Percentiles rank a stretch among this genome's conserved stretches.
Evolutionary conservation across 805 yeast genomes (phyloP).

Genomic region (Kazachstania viticola): DNA sequence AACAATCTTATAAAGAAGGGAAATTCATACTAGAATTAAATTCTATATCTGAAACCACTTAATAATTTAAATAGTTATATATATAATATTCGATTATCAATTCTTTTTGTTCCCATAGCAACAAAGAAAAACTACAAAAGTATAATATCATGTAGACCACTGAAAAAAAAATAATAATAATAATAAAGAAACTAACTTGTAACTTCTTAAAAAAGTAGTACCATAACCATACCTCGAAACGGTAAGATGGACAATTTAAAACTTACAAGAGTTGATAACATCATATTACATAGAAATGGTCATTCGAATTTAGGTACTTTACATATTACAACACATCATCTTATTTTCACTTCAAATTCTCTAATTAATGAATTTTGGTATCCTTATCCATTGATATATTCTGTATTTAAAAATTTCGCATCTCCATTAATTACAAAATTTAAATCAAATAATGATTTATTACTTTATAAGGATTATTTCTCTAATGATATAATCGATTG

Average conservation of each 20-base stretch:
- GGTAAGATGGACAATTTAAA: slow-evolving; percentile 49
- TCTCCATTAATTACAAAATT: slow-evolving; percentile 29
- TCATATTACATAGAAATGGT: slow-evolving; percentile 50
- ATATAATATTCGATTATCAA: not conserved
- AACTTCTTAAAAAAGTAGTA: too few species aligned
- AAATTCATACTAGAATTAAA: slow-evolving; percentile 41
- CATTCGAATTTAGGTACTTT: slow-evolving; percentile 43
- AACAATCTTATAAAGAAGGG: slow-evolving; percentile 51
- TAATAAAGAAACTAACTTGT: too few species aligned
- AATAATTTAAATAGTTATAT: too few species aligned
- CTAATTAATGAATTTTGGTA: slow-evolving; percentile 69
- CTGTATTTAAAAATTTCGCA: slow-evolving; percentile 45
- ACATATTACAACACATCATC: slow-evolving; percentile 65
- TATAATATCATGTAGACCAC: too few species aligned
- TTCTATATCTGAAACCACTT: slow-evolving; percentile 13
- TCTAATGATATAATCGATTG: slow-evolving; percentile 4
- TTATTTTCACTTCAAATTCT: slow-evolving; percentile 39
- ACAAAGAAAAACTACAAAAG: too few species aligned
- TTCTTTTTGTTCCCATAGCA: not conserved
- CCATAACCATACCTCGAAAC: too few species aligned
- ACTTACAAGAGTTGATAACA: slow-evolving; percentile 40
- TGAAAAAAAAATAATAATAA: too few species aligned
- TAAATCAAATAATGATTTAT: slow-evolving; percentile 4
- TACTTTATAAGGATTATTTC: slow-evolving; percentile 5
- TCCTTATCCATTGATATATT: slow-evolving; percentile 73